Evolutionary conservation across 2,329 filamentous ascomycete genomes (phyloP).

Genomic region (Geosmithia morbida): DNA sequence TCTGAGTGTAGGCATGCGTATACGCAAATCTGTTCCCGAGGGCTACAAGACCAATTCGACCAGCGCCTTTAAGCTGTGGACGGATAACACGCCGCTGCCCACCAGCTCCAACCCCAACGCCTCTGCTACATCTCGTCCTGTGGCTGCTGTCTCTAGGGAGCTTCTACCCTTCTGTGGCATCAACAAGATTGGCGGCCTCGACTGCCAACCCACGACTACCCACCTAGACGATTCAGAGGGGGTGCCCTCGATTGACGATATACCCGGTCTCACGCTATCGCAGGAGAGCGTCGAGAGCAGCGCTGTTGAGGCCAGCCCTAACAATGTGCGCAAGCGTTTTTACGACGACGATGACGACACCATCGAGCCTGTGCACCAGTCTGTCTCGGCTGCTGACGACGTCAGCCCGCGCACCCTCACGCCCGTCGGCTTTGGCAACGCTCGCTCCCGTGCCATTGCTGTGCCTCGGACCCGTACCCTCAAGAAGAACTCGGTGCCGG

Average conservation of each 20-base stretch:
- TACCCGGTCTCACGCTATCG: conserved; percentile 37
- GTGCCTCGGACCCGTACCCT: conserved; percentile 22
- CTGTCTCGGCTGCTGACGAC: conserved; percentile 13
- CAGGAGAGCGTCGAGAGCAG: conserved; percentile 35
- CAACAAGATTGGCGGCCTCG: conserved; percentile 57
- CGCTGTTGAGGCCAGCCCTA: conserved; percentile 6
- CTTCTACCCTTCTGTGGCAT: conserved; percentile 71
- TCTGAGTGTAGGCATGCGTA: conserved; percentile 85
- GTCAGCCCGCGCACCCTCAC: conserved; percentile 23
- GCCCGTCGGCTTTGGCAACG: conserved; percentile 20
- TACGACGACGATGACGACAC: conserved; percentile 26
- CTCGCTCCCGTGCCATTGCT: conserved; percentile 32
- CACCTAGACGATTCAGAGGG: conserved; percentile 2
- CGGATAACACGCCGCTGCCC: conserved; percentile 13
- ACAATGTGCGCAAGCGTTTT: conserved; percentile 29
- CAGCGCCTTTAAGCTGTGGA: conserved; percentile 37
- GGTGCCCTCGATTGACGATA: conserved; percentile 19
- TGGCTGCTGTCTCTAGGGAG: conserved; percentile 31
- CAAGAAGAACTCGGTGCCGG: conserved; percentile 7
- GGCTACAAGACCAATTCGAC: conserved; percentile 67
- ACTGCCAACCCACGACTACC: conserved; percentile 34
- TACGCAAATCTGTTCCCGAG: conserved; percentile 85
- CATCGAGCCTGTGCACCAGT: neutral
- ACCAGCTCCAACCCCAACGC: conserved; percentile 1
- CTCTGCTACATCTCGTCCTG: neutral